A percentile compares a stretch with the other conserved stretches of the same genome.
phyloP scores from a whole-genome alignment of 257 asterid species.

The Solanum tarapatanum region DNA sequence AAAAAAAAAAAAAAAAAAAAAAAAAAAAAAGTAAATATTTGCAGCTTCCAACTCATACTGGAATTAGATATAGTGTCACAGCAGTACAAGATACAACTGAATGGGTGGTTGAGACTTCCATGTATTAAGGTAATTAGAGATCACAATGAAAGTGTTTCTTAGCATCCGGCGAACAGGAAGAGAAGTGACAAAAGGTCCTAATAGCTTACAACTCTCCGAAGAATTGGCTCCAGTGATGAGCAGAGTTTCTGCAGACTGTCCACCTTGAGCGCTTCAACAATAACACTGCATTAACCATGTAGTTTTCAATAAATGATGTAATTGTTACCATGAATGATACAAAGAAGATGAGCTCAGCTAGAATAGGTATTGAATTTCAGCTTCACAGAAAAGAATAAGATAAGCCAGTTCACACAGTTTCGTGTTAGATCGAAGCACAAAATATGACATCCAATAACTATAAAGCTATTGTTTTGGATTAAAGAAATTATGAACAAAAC shows the following conservation, averaged over 20 bases:
- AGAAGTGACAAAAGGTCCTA: not conserved
- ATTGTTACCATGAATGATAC: not conserved
- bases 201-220: slow-evolving; percentile 86
- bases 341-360: not conserved
- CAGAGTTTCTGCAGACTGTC: slow-evolving; percentile 94
- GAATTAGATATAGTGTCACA: not conserved
- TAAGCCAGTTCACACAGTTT: not conserved
- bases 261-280: slow-evolving; percentile 87
- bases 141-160: not conserved
- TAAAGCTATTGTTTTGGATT: not conserved
- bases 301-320: not conserved
- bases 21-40: not conserved
- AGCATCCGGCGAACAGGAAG: not conserved
- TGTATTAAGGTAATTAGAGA: not conserved
- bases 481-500: not conserved
- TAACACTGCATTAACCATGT: slow-evolving; percentile 63
- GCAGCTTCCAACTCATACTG: not conserved
- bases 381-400: not conserved
- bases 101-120: not conserved
- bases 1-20: no score
- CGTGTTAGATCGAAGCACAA: not conserved
- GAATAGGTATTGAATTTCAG: not conserved
- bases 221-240: slow-evolving; percentile 91
- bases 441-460: not conserved
- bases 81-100: not conserved